Base-by-base conservation (phyloP, 257 asterid genomes). In the Plantago major region DNA sequence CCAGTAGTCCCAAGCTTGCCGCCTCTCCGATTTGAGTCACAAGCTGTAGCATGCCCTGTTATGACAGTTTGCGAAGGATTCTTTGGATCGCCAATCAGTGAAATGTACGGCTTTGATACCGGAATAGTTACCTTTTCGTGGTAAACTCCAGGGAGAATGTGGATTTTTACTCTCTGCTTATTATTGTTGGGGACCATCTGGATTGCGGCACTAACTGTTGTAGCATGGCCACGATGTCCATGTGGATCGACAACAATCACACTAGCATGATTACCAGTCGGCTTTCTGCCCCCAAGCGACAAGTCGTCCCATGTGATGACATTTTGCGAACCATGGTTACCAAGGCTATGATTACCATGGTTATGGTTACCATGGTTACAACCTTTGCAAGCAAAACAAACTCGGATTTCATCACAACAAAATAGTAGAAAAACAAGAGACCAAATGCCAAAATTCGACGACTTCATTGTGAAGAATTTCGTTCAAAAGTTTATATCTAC, bases 101-200 rank as follows among this genome's bases (percentile, higher is more conserved):
- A 84, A 19, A 87, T 71, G 40, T 62, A 83, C 4, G 88, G 87
- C 67, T 84, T 84, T 6, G 78, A 50, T 40, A 52, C 58, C 0
- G 92, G 95, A 50, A 90, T 22, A 42, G 15, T 47, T 58, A 90
- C 87, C 68, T 84, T 83, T 75, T 90, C 97, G 0, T 95, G 84
- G 78, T 85, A 88, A 2, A 76, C 33, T 58, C 89, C 96, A 1
- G 84, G 89, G 66, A 18, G 83, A 62, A 88, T 68, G 59, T 63
- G 71, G 50, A 88, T 85, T 50, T 79, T 88, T 0, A 83, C 58
- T 54, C 91, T 75, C 0, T 67, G 11, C 0, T 10, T 11, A 47
- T 79, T 85, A 37, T 58, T 9, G 3, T 18, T 11, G 0, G 94
- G 89, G 55, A 88, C 91, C 81, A 81, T 59, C 60, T 82, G 76